Percentiles rank a stretch among this genome's conserved stretches.
Conservation (phyloP, 345 rosid genomes). For the Melastoma malabathricum region DNA sequence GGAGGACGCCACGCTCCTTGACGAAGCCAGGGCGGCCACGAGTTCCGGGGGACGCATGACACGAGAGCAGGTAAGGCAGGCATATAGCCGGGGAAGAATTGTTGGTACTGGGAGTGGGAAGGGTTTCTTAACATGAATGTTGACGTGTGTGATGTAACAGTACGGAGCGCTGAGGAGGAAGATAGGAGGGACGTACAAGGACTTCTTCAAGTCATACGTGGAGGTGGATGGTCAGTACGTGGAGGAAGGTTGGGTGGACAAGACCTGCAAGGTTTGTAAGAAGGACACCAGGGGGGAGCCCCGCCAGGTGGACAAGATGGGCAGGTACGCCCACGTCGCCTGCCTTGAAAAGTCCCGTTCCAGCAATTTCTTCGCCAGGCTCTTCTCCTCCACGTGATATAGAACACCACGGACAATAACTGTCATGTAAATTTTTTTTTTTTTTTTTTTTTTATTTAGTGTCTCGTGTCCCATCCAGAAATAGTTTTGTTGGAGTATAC, state of each 20-base stretch:
- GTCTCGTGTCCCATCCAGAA: too few species aligned
- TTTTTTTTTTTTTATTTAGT: too few species aligned
- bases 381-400: too few species aligned
- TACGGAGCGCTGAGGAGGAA: slow-evolving; percentile 89
- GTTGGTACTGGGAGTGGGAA: too few species aligned
- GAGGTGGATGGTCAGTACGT: slow-evolving; percentile 75
- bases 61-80: slow-evolving; percentile 70
- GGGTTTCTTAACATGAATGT: too few species aligned
- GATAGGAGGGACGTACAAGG: slow-evolving; percentile 90
- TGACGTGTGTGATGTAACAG: slow-evolving; percentile 20
- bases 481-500: too few species aligned
- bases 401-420: too few species aligned
- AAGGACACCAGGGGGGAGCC: slow-evolving; percentile 68
- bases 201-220: slow-evolving; percentile 78
- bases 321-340: slow-evolving; percentile 63
- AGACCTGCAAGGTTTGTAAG: slow-evolving; percentile 82
- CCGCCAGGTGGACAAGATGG: slow-evolving; percentile 66
- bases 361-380: slow-evolving; percentile 62
- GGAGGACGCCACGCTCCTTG: slow-evolving; percentile 70
- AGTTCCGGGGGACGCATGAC: slow-evolving; percentile 53
- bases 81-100: too few species aligned
- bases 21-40: slow-evolving; percentile 60
- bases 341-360: slow-evolving; percentile 50
- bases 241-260: slow-evolving; percentile 84
- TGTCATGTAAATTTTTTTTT: too few species aligned